Evolutionary conservation across 2,329 filamentous ascomycete species (phyloP).

Genomic region (Sordariomycetes sp.): DNA sequence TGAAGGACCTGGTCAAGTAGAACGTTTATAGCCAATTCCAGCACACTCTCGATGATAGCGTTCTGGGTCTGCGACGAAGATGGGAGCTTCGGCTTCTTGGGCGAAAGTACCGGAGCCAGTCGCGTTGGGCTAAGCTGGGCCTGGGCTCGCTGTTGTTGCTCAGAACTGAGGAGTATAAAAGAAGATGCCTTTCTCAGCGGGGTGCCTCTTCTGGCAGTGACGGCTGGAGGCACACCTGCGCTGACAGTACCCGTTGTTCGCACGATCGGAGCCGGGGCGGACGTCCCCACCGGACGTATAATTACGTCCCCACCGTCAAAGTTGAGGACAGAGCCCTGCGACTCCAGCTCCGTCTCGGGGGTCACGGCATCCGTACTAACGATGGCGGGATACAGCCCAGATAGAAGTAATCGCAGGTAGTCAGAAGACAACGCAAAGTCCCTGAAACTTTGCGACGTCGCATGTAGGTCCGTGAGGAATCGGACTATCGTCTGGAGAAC

Average conservation of each 20-base stretch:
- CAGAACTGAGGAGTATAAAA: conserved; percentile 74
- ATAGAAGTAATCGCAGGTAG: conserved; percentile 68
- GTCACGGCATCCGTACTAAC: conserved; percentile 76
- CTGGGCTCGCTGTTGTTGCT: conserved; percentile 1
- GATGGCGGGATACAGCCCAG: conserved; percentile 73
- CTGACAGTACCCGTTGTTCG: conserved; percentile 20
- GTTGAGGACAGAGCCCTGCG: conserved; percentile 64
- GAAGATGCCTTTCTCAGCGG: conserved; percentile 72
- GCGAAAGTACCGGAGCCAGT: conserved; percentile 48
- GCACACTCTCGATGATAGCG: conserved; percentile 58
- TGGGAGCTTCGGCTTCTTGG: conserved; percentile 33
- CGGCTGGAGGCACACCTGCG: background rate
- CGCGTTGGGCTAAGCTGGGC: conserved; percentile 40
- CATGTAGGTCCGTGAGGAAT: conserved; percentile 68
- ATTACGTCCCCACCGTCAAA: conserved; percentile 81
- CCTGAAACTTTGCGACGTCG: conserved; percentile 62
- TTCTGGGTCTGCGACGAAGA: conserved; percentile 43
- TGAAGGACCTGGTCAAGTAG: conserved; percentile 77
- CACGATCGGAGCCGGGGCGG: conserved; percentile 55
- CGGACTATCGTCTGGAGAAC: conserved; percentile 65
- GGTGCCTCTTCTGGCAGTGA: conserved; percentile 32
- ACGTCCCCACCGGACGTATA: conserved; percentile 56
- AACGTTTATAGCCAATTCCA: conserved; percentile 66
- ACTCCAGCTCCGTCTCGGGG: conserved; percentile 77
- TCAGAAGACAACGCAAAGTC: conserved; percentile 72